These are phyloP conservation scores for Teunomyces tritomae DNA, from an alignment of 805 yeast genomes.

Conservation along the genomic window DNA sequence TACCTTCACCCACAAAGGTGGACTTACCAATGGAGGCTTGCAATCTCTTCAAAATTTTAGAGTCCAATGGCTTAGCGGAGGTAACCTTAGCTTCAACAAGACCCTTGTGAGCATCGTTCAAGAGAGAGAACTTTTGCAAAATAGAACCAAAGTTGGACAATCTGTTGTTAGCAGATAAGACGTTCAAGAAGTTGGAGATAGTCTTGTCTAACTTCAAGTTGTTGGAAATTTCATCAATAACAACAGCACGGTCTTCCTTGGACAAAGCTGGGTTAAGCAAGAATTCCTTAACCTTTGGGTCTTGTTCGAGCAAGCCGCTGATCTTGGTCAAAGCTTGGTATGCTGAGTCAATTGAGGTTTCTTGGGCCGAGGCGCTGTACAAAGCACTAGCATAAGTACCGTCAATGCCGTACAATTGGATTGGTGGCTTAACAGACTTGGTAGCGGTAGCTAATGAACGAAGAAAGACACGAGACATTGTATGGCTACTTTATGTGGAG, in stretches of 20 bases:
- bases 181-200: constrained; percentile 74
- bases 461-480: constrained; percentile 52
- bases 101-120: constrained; percentile 88
- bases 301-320: constrained; percentile 53
- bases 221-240: constrained; percentile 58
- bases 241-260: constrained; percentile 65
- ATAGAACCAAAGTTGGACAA: constrained; percentile 65
- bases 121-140: constrained; percentile 66
- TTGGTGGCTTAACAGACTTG: constrained; percentile 73
- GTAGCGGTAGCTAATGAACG: constrained; percentile 76
- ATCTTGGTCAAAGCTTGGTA: constrained; percentile 62
- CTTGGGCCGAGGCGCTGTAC: constrained; percentile 86
- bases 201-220: constrained; percentile 59
- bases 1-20: constrained; percentile 76
- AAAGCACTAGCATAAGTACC: constrained; percentile 97
- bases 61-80: constrained; percentile 80
- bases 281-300: constrained; percentile 58
- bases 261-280: constrained; percentile 84
- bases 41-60: constrained; percentile 72
- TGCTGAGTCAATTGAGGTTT: constrained; percentile 70
- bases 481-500: constrained; percentile 5
- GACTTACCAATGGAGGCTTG: constrained; percentile 77
- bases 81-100: constrained; percentile 91
- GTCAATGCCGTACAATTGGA: constrained; percentile 90
- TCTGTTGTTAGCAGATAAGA: constrained; percentile 94